These are phyloP conservation scores for Amanita rubescens DNA, from an alignment of 768 basidiomycete species.

Conservation along the genomic window DNA sequence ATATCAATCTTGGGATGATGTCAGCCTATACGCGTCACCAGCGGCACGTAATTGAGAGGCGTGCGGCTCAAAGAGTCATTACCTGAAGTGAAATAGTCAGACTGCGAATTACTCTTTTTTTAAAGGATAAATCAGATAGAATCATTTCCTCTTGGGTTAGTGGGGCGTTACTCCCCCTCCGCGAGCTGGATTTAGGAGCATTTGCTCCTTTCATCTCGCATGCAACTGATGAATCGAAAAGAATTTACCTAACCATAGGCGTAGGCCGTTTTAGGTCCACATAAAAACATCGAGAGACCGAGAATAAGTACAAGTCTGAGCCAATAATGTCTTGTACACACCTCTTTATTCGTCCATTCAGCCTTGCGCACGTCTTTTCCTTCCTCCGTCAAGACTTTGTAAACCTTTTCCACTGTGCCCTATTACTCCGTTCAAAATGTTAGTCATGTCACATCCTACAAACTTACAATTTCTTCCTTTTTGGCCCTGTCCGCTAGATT, in stretches of 20 bases:
- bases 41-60: neutral
- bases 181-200: slow-evolving; percentile 94
- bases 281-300: neutral
- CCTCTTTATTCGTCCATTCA: slow-evolving; percentile 97
- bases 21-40: slow-evolving; percentile 13
- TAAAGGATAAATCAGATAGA: slow-evolving; percentile 30
- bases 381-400: slow-evolving; percentile 71
- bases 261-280: neutral
- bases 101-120: neutral
- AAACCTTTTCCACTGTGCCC: slow-evolving; percentile 83
- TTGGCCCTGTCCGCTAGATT: slow-evolving; percentile 89
- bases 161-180: slow-evolving; percentile 93
- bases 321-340: slow-evolving; percentile 14
- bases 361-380: slow-evolving; percentile 87
- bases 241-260: neutral
- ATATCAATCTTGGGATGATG: slow-evolving; percentile 63
- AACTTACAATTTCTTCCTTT: slow-evolving; percentile 88
- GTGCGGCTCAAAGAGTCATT: slow-evolving; percentile 4
- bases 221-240: slow-evolving; percentile 1
- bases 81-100: slow-evolving; percentile 3
- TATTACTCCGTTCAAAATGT: slow-evolving; percentile 21
- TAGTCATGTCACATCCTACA: neutral
- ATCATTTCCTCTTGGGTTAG: slow-evolving; percentile 56
- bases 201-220: slow-evolving; percentile 65
- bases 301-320: too few species aligned